Conservation (phyloP, 345 rosid genomes). For the Hibiscus syriacus region DNA sequence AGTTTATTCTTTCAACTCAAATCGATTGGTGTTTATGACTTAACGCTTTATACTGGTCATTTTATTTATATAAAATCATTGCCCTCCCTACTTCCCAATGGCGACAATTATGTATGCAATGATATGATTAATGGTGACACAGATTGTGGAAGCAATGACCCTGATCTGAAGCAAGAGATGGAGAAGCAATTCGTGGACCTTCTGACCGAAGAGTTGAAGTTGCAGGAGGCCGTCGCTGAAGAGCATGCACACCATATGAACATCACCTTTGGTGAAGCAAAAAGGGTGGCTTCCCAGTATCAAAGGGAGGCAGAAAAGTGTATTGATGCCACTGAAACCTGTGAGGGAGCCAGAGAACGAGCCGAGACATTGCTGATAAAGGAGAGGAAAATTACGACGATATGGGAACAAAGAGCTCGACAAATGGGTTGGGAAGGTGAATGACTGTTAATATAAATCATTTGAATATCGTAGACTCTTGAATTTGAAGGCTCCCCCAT, state of each 20-base stretch:
- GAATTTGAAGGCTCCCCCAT: neutral
- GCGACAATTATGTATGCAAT: neutral
- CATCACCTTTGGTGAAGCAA: slow-evolving; percentile 78
- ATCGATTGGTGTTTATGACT: slow-evolving; percentile 2
- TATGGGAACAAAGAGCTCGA: slow-evolving; percentile 87
- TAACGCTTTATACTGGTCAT: neutral
- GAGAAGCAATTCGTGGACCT: slow-evolving; percentile 95
- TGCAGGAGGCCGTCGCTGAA: slow-evolving; percentile 79
- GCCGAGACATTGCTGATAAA: slow-evolving; percentile 62
- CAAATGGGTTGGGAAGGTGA: slow-evolving; percentile 87
- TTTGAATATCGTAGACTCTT: neutral
- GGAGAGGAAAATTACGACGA: slow-evolving; percentile 72
- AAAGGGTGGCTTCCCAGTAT: slow-evolving; percentile 88
- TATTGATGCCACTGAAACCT: slow-evolving; percentile 88
- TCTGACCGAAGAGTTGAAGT: slow-evolving; percentile 76
- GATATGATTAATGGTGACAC: slow-evolving; percentile 12
- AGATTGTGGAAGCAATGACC: slow-evolving; percentile 89
- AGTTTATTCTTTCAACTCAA: slow-evolving; percentile 23
- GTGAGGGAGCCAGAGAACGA: slow-evolving; percentile 87
- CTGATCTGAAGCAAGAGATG: slow-evolving; percentile 86
- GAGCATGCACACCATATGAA: slow-evolving; percentile 86
- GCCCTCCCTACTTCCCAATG: too few species aligned
- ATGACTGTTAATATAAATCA: slow-evolving; percentile 3
- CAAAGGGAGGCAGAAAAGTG: slow-evolving; percentile 98
- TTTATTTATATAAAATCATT: neutral